These are phyloP conservation scores for Saraca asoca DNA, from an alignment of 331 rosid species.

Conservation along the genomic window DNA sequence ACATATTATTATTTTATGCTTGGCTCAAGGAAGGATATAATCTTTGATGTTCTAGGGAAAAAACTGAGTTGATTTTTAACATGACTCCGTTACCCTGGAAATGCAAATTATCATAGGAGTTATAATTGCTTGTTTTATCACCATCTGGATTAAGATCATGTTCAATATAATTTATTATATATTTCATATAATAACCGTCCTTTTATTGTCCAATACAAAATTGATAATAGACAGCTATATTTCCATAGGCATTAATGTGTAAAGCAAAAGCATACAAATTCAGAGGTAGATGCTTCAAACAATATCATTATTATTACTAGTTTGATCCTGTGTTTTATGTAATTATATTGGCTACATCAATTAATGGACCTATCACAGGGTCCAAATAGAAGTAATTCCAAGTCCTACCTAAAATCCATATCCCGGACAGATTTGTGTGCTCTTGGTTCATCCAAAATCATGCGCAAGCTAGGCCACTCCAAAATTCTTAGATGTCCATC, in stretches of 20 bases:
- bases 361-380: slow-evolving; percentile 20
- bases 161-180: no score
- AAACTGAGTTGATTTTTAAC: not conserved
- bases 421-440: slow-evolving; percentile 82
- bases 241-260: slow-evolving; percentile 11
- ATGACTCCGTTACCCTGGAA: not conserved
- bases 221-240: not conserved
- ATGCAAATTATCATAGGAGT: not conserved
- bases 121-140: not conserved
- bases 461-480: slow-evolving; percentile 75
- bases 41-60: not conserved
- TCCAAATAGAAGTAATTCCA: slow-evolving; percentile 25
- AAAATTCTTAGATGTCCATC: slow-evolving; percentile 87
- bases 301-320: slow-evolving; percentile 17
- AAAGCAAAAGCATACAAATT: slow-evolving; percentile 19
- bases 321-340: slow-evolving; percentile 3
- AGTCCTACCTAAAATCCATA: slow-evolving; percentile 86
- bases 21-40: not conserved
- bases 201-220: slow-evolving; percentile 22
- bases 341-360: not conserved
- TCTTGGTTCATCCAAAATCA: slow-evolving; percentile 79
- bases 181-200: slow-evolving; percentile 12
- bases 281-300: slow-evolving; percentile 3
- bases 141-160: not conserved
- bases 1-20: not conserved